phyloP scores from a whole-genome alignment of 768 basidiomycete species.

The Pleurotus ostreatus region DNA sequence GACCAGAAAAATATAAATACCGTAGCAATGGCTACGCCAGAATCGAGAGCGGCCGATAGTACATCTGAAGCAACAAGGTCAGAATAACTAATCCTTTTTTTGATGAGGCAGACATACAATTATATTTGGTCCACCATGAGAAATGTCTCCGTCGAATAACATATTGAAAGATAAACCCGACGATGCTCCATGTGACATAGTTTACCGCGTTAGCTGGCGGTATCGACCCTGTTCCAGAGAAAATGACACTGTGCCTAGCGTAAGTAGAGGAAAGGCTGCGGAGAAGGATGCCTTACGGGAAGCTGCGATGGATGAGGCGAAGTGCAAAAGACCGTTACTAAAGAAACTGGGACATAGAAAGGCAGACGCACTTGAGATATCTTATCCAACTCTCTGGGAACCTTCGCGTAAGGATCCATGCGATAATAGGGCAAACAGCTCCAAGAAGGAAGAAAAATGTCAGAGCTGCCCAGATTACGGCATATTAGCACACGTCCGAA shows the following conservation, averaged over 20 bases:
- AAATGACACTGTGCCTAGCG: conserved; percentile 32
- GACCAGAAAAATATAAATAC: conserved; percentile 23
- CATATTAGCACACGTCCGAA: conserved; percentile 2
- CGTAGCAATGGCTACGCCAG: conserved; percentile 45
- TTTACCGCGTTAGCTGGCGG: conserved; percentile 68
- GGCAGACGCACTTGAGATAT: conserved; percentile 53
- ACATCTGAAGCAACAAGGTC: conserved; percentile 32
- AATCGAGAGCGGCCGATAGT: conserved; percentile 54
- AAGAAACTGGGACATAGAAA: background rate
- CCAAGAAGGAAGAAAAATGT: conserved; percentile 79
- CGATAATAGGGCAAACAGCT: conserved; percentile 50
- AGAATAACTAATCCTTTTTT: background rate
- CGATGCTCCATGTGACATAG: conserved; percentile 63
- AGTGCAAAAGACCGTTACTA: background rate
- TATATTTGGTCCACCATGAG: conserved; percentile 67
- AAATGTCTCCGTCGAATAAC: conserved; percentile 55
- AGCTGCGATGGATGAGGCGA: conserved; percentile 18
- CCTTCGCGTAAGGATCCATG: conserved; percentile 49
- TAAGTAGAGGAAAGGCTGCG: background rate
- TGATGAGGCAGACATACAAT: conserved; percentile 31
- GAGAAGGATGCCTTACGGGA: conserved; percentile 24
- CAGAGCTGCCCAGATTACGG: conserved; percentile 30
- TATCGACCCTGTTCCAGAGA: conserved; percentile 55
- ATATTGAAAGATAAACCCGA: conserved; percentile 66
- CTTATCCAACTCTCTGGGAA: conserved; percentile 64